Conservation (phyloP, 2,329 filamentous ascomycete species). For the Rhinocladiella similis region DNA sequence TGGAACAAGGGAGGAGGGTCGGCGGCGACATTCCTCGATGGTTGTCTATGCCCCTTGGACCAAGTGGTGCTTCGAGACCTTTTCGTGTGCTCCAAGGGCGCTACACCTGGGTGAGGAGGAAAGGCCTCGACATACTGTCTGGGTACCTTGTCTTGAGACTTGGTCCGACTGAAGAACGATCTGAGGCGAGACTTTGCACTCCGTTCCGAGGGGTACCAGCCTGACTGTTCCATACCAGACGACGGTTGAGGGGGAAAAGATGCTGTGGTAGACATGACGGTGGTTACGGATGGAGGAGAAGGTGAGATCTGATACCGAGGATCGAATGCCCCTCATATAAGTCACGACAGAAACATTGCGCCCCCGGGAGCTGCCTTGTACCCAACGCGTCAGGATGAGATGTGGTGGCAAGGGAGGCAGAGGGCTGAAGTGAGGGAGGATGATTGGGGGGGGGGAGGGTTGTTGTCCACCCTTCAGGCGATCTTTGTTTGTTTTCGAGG, state of each 20-base stretch:
- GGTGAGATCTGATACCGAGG: not conserved
- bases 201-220: conserved; percentile 22
- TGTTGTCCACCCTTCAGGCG: not conserved
- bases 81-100: conserved; percentile 1
- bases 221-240: conserved; percentile 12
- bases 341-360: not conserved
- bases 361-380: too few species aligned
- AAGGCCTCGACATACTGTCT: conserved; percentile 1
- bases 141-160: conserved; percentile 15
- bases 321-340: conserved; percentile 1
- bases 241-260: conserved; percentile 1
- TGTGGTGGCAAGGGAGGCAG: not conserved
- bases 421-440: not conserved
- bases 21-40: conserved; percentile 45
- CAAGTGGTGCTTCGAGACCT: conserved; percentile 7
- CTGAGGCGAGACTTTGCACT: conserved; percentile 22
- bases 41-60: conserved; percentile 10
- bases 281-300: not conserved
- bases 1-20: conserved; percentile 78
- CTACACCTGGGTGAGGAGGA: not conserved
- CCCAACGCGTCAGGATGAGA: not conserved
- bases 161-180: conserved; percentile 19
- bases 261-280: conserved; percentile 9
- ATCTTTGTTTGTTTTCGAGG: conserved; percentile 2
- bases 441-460: not conserved